These are phyloP conservation scores for Pseudopediastrum boryanum DNA, from an alignment of 139 green algal species.

Conservation along the genomic window DNA sequence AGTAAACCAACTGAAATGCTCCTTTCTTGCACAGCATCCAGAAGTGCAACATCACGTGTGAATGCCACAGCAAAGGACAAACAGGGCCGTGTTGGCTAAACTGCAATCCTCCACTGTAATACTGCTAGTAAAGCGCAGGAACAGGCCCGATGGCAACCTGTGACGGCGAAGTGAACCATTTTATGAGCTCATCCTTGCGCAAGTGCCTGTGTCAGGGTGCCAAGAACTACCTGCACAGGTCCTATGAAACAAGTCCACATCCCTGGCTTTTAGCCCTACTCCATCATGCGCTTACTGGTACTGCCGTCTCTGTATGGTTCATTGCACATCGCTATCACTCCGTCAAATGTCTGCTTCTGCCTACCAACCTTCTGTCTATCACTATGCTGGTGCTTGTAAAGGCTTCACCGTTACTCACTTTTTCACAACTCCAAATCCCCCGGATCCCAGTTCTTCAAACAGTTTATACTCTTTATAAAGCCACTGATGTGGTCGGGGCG, in stretches of 20 bases:
- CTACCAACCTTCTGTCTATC: not conserved
- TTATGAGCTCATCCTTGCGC: too few relatives aligned
- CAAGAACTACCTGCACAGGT: too few relatives aligned
- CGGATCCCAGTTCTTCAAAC: slow-evolving; percentile 54
- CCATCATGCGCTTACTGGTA: not conserved
- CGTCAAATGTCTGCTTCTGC: not conserved
- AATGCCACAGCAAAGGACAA: not conserved
- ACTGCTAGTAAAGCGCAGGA: not conserved
- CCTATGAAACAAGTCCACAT: too few relatives aligned
- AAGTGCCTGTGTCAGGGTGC: too few relatives aligned
- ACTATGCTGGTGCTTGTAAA: not conserved
- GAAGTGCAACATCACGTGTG: not conserved
- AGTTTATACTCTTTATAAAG: slow-evolving; percentile 48
- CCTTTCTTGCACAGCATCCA: not conserved
- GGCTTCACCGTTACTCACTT: too few relatives aligned
- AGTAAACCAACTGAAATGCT: not conserved
- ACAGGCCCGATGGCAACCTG: too few relatives aligned
- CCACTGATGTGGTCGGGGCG: slow-evolving; percentile 35
- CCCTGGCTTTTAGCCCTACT: too few relatives aligned
- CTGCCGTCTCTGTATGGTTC: not conserved
- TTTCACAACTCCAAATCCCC: slow-evolving; percentile 58
- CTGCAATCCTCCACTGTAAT: not conserved
- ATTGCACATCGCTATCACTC: not conserved
- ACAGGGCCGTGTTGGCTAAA: not conserved
- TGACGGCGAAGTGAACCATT: too few relatives aligned